Evolutionary conservation across 1,284 basidiomycete genomes (phyloP), one percentile per base, ranked within the genome.

Genomic region (Ganoderma lucidum): DNA sequence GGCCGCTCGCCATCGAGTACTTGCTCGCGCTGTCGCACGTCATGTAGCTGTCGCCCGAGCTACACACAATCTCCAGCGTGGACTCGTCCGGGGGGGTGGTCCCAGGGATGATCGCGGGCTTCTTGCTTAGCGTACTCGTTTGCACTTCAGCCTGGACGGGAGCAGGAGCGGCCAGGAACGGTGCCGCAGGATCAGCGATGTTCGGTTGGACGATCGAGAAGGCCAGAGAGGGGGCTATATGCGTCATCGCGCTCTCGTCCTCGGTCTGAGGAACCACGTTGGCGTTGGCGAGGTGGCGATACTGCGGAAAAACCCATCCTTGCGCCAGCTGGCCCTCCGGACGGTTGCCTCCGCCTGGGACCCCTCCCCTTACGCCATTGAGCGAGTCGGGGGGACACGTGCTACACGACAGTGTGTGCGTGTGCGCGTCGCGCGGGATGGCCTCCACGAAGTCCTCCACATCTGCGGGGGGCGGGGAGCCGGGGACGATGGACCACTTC

Each of bases 21-120:
- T 53, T 42, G 63, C 61, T 62, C 42, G 44, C 61, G 67, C 78
- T 79, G 67, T 77, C 78, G 72, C 78, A 79, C 35, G 78, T 78
- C 58, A 74, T 72, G 74, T 78, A 79, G 55, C 78, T 79, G 63
- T 76, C 76, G 58, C 74, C 77, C 32, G 72, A 74, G 67, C 75
- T 66, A 69, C 76, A 77, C 17, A 71, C 67, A 15, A 8, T 48
- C n/a, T n/a, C 45, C 45, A 48, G 8, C n/a, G 45, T 8, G 10
- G 45, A 23, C 45, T 23, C n/a, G 45, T 48, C n/a, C 23, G 45
- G 45, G 45, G 45, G n/a, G 45, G 45, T 10, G 45, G 17, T 8
- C 9, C 45, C 8, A 37, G 37, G 9, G 37, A 37, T 9, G 6
- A 9, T 9, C 37, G 10, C 12, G 62, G 45, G 53, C 30, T 37